Evolutionary conservation across 2,329 filamentous ascomycete genomes (phyloP), one percentile per base, ranked within the genome.

Genomic region (Ilyonectria robusta): DNA sequence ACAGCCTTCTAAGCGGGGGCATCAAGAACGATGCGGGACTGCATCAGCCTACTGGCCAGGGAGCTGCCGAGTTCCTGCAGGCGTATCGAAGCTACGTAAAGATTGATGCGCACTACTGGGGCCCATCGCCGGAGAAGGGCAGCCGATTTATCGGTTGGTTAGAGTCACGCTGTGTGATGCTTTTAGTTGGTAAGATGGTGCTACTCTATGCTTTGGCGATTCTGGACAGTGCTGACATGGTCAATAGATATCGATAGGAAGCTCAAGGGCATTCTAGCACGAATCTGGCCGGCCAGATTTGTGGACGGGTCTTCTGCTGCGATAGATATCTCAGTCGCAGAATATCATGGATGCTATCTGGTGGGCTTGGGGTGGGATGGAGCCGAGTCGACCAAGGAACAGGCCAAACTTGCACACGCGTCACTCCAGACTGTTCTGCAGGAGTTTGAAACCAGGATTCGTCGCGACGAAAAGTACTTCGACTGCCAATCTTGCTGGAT

Each of bases 21-120:
- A 7, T 44, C 4, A 58, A 62, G 7, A 60, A 53, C 23, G 23
- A 40, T n/a, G 5, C 17, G 17, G 26, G n/a, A 33, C 26, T 35
- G 35, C 17, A 17, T 55, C 26, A 56, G n/a, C 21, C 23, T 48
- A 29, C 44, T 46, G 21, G 33, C 40, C 56, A 65, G 10, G 83
- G 81, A 11, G 78, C 81, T 6, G 59, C 67, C 1, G 82, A 85
- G 3, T 92, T 92, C 69, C 73, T 92, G 6, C 70, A 70, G 1
- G 73, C 79, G 1, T 88, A 87, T 75, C 84, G 81, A 61, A 86
- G 80, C 59, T 93, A 89, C 72, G 78, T 90, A 63, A 88, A 87
- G 72, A 84, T 93, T 58, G 87, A 91, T 63, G 83, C 88, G 1
- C 88, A 90, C 53, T 92, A 90, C 77, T 93, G 91, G 91, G 89